A percentile compares a stretch with the other conserved stretches of the same genome.
Evolutionary conservation across 139 green algal species (phyloP).

Genomic region (Picochlorum sp.): DNA sequence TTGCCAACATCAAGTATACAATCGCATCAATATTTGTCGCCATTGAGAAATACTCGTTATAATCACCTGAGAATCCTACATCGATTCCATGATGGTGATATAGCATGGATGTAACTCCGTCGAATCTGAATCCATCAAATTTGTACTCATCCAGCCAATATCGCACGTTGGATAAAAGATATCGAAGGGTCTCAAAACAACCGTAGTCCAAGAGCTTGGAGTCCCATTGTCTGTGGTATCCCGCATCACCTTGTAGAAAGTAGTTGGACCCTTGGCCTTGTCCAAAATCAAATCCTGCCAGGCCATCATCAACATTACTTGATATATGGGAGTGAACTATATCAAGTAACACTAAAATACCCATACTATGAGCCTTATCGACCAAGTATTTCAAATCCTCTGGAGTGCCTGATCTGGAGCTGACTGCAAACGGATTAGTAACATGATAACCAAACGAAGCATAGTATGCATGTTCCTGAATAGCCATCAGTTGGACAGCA

Average conservation of each 20-base stretch:
- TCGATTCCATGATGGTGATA: conserved; percentile 95
- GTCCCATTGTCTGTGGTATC: conserved; percentile 91
- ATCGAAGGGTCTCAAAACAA: conserved; percentile 70
- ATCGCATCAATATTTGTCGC: conserved; percentile 86
- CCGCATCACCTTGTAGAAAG: conserved; percentile 68
- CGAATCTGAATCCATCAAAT: conserved; percentile 94
- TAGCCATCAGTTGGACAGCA: conserved; percentile 81
- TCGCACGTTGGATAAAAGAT: conserved; percentile 87
- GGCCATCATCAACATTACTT: conserved; percentile 75
- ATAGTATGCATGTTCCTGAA: conserved; percentile 93
- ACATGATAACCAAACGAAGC: conserved; percentile 91
- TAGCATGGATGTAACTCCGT: conserved; percentile 95
- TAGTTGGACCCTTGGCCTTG: conserved; percentile 66
- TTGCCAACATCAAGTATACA: conserved; percentile 94
- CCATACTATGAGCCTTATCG: conserved; percentile 81
- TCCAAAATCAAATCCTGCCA: conserved; percentile 87
- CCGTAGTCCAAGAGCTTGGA: conserved; percentile 79
- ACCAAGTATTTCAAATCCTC: conserved; percentile 88
- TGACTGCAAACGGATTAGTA: conserved; percentile 82
- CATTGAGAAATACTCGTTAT: conserved; percentile 28
- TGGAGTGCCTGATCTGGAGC: conserved; percentile 62
- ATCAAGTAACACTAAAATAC: conserved; percentile 84
- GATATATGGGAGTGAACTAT: conserved; percentile 86
- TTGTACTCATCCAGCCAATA: conserved; percentile 92
- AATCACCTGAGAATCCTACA: conserved; percentile 69